Evolutionary conservation across 345 rosid genomes (phyloP).

Genomic region (Euphorbia peplus): DNA sequence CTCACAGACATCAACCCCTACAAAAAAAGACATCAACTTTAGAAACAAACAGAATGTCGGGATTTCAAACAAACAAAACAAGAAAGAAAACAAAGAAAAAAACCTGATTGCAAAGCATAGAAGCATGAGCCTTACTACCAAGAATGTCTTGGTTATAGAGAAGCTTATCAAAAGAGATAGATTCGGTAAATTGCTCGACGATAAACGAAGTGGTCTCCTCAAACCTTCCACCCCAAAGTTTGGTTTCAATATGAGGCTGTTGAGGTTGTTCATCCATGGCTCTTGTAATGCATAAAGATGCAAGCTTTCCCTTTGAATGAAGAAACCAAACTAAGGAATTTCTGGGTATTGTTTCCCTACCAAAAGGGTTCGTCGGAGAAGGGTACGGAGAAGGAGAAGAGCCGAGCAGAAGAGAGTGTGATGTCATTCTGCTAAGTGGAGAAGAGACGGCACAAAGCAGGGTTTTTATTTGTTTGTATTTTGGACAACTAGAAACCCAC

Average conservation of each 20-base stretch:
- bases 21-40: neutral
- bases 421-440: neutral
- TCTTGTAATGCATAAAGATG: conserved; percentile 8
- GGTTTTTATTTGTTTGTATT: neutral
- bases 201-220: conserved; percentile 75
- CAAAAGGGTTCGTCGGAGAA: neutral
- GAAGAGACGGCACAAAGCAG: neutral
- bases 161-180: conserved; percentile 80
- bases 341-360: neutral
- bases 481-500: no score
- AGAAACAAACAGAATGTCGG: no score
- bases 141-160: conserved; percentile 83
- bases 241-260: conserved; percentile 17
- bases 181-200: conserved; percentile 94
- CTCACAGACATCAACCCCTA: conserved; percentile 65
- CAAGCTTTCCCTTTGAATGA: neutral
- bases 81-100: neutral
- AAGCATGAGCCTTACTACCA: conserved; percentile 96
- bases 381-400: conserved; percentile 4
- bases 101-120: conserved; percentile 90
- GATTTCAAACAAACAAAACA: neutral
- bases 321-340: neutral
- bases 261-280: conserved; percentile 14
- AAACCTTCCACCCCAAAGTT: conserved; percentile 98
- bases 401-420: neutral